Conservation (phyloP, 441 rosid species). For the Aquilaria agallochum region DNA sequence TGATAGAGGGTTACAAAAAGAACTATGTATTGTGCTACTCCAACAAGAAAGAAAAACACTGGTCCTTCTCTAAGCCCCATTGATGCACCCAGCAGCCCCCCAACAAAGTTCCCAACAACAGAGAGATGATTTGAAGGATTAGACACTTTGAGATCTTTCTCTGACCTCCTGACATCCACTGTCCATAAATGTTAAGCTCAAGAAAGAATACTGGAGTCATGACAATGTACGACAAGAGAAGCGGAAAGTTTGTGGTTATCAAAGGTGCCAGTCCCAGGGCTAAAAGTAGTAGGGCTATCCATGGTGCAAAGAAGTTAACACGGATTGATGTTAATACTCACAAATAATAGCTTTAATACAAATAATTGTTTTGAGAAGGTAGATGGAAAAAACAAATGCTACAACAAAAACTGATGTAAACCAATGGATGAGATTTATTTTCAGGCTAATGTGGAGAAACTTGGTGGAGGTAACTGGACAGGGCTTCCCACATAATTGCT, state of each 20-base stretch:
- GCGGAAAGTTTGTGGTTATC: slow-evolving; percentile 32
- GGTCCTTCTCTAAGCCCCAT: slow-evolving; percentile 91
- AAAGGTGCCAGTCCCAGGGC: slow-evolving; percentile 72
- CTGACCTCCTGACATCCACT: slow-evolving; percentile 94
- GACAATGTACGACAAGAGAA: slow-evolving; percentile 67
- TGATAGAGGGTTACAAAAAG: slow-evolving; percentile 91
- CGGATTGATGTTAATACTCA: slow-evolving; percentile 75
- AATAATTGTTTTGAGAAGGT: slow-evolving; percentile 51
- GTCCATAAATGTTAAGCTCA: slow-evolving; percentile 89
- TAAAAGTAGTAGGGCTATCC: slow-evolving; percentile 74
- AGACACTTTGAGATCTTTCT: slow-evolving; percentile 83
- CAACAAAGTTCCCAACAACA: slow-evolving; percentile 80
- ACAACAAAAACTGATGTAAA: slow-evolving; percentile 52
- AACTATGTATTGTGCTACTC: slow-evolving; percentile 23
- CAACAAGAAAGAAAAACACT: slow-evolving; percentile 77
- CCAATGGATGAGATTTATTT: slow-evolving; percentile 59
- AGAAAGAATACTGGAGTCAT: slow-evolving; percentile 71
- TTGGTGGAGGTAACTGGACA: slow-evolving; percentile 55
- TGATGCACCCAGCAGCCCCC: slow-evolving; percentile 78
- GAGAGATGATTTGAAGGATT: slow-evolving; percentile 88
- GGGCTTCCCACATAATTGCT: slow-evolving; percentile 81
- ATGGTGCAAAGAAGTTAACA: slow-evolving; percentile 94
- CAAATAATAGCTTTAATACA: slow-evolving; percentile 87
- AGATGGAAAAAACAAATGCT: slow-evolving; percentile 32
- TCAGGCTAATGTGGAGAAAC: slow-evolving; percentile 52